phyloP scores from a whole-genome alignment of 768 basidiomycete genomes.

The Amanita jacksonii region DNA sequence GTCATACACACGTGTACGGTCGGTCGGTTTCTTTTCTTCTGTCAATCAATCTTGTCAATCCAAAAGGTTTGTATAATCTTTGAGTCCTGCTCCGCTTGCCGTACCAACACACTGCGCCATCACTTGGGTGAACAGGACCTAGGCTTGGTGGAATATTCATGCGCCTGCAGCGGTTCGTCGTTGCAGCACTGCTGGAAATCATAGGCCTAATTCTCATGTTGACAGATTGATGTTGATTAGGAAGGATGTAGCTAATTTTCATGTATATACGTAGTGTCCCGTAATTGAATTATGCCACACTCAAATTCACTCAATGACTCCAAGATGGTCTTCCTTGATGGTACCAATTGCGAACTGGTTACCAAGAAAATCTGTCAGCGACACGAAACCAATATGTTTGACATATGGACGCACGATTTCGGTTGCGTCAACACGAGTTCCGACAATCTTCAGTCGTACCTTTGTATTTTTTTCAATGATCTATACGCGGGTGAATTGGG shows the following conservation, averaged over 20 bases:
- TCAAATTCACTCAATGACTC: slow-evolving; percentile 67
- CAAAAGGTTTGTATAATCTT: slow-evolving; percentile 7
- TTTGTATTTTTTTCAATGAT: slow-evolving; percentile 91
- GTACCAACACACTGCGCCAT: slow-evolving; percentile 3
- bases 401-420: slow-evolving; percentile 66
- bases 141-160: neutral
- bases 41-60: neutral
- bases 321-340: slow-evolving; percentile 96
- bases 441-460: slow-evolving; percentile 94
- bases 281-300: neutral
- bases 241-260: no score
- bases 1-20: slow-evolving; percentile 8
- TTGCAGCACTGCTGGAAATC: neutral
- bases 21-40: slow-evolving; percentile 4
- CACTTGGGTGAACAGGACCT: no score
- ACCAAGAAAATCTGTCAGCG: slow-evolving; percentile 3
- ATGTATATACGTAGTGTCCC: no score
- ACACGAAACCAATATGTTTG: neutral
- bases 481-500: slow-evolving; percentile 28
- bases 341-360: slow-evolving; percentile 99
- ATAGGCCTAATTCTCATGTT: neutral
- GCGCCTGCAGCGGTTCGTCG: slow-evolving; percentile 5
- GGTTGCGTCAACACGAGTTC: slow-evolving; percentile 93
- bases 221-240: neutral
- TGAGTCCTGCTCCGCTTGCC: neutral